Conservation (phyloP, 306 rosid species). For the Corylus avellana region DNA sequence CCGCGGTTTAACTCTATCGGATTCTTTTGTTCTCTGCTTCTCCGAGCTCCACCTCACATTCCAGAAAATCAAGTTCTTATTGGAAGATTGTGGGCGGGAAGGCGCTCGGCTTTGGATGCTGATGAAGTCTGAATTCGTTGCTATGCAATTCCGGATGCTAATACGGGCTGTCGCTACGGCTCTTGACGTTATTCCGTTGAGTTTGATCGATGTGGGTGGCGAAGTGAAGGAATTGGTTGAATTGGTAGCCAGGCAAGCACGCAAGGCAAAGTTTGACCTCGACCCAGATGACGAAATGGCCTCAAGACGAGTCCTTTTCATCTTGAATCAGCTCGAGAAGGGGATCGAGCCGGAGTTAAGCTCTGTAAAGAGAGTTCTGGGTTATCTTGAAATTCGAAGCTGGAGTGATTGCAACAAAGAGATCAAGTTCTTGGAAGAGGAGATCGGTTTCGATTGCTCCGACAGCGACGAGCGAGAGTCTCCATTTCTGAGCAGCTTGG, state of each 20-base stretch:
- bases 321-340: constrained; percentile 48
- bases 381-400: constrained; percentile 48
- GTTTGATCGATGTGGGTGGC: constrained; percentile 27
- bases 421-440: constrained; percentile 62
- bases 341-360: constrained; percentile 52
- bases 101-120: constrained; percentile 55
- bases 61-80: constrained; percentile 61
- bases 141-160: constrained; percentile 47
- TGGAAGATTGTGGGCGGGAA: constrained; percentile 59
- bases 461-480: constrained; percentile 38
- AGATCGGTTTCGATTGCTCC: constrained; percentile 28
- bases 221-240: constrained; percentile 75
- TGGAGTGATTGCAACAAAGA: constrained; percentile 66
- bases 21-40: constrained; percentile 48
- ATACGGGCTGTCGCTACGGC: constrained; percentile 49
- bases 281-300: constrained; percentile 41
- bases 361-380: constrained; percentile 31
- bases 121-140: constrained; percentile 45
- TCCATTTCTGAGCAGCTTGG: constrained; percentile 53
- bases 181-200: constrained; percentile 64
- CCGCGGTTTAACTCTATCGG: background rate
- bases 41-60: constrained; percentile 65
- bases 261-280: constrained; percentile 44
- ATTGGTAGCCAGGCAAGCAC: constrained; percentile 54
- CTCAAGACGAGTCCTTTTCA: constrained; percentile 22